Conservation (phyloP, 2,329 filamentous ascomycete genomes). For the Neofusicoccum umdonicola region DNA sequence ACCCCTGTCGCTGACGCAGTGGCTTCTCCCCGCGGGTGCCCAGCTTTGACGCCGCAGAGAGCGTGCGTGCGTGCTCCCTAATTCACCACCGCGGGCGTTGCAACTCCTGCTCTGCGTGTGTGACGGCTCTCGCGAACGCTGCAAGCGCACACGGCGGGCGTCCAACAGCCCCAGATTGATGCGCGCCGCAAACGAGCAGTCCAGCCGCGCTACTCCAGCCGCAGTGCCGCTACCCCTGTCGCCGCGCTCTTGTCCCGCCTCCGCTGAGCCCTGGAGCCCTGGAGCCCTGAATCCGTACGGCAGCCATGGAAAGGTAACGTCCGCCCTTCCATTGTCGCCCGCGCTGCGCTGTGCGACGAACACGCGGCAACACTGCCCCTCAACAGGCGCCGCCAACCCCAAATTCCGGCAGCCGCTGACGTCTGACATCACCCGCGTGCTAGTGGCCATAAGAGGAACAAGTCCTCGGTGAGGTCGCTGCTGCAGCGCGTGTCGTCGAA, state of each 20-base stretch:
- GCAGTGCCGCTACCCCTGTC: slow-evolving; percentile 1
- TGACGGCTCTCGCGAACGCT: neutral
- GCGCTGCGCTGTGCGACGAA: neutral
- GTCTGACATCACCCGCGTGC: neutral
- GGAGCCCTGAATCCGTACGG: neutral
- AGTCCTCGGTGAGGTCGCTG: slow-evolving; percentile 39
- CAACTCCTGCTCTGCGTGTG: neutral
- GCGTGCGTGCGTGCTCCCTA: slow-evolving; percentile 3
- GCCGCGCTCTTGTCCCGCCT: slow-evolving; percentile 9
- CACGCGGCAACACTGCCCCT: neutral
- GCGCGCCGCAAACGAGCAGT: neutral
- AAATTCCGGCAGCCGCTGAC: neutral
- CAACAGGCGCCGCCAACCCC: neutral
- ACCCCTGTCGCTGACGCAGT: neutral
- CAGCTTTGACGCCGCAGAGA: neutral
- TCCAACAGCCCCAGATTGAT: neutral
- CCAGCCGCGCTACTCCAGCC: neutral
- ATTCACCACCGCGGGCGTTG: neutral
- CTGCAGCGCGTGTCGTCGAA: slow-evolving; percentile 31
- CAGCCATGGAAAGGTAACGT: slow-evolving; percentile 14
- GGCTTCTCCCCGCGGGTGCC: neutral
- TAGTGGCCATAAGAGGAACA: slow-evolving; percentile 37
- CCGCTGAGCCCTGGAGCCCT: neutral
- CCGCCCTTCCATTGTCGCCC: neutral
- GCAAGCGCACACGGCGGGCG: neutral